phyloP scores from a whole-genome alignment of 2,329 filamentous ascomycete species.

The Fusarium sp. region DNA sequence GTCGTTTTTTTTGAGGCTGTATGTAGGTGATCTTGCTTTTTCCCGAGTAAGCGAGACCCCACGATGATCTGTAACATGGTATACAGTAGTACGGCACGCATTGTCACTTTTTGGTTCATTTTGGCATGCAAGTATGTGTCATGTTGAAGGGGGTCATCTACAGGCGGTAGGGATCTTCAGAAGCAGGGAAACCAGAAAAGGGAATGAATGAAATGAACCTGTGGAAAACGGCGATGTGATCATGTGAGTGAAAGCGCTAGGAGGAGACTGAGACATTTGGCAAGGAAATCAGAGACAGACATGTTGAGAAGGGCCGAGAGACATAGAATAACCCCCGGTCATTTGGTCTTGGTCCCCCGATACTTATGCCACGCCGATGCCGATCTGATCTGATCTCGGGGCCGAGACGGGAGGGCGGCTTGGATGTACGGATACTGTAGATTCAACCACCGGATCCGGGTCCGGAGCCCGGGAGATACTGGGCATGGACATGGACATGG shows the following conservation, averaged over 20 bases:
- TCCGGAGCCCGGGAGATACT: constrained; percentile 7
- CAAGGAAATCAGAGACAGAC: background rate
- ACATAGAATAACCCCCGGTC: background rate
- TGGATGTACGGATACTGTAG: background rate
- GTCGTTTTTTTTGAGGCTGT: constrained; percentile 1
- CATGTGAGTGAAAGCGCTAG: constrained; percentile 17
- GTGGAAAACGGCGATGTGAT: constrained; percentile 15
- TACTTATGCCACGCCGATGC: background rate
- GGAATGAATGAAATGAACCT: constrained; percentile 12
- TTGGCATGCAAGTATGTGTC: constrained; percentile 11
- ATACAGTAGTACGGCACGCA: background rate
- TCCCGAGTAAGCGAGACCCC: background rate
- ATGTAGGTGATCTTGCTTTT: background rate
- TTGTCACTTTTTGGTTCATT: background rate
- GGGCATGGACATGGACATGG: background rate
- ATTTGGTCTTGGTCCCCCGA: background rate
- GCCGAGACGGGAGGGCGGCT: constrained; percentile 1
- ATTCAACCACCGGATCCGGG: constrained; percentile 12
- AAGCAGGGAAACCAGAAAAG: background rate
- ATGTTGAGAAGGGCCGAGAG: background rate
- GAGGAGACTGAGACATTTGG: background rate
- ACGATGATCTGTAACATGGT: constrained; percentile 7
- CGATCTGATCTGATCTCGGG: constrained; percentile 16
- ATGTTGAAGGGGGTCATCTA: background rate
- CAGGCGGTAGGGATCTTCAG: constrained; percentile 4